Percentiles rank a stretch among this genome's conserved stretches.
phyloP scores from a whole-genome alignment of 768 basidiomycete genomes.

The Atractiella rhizophila region DNA sequence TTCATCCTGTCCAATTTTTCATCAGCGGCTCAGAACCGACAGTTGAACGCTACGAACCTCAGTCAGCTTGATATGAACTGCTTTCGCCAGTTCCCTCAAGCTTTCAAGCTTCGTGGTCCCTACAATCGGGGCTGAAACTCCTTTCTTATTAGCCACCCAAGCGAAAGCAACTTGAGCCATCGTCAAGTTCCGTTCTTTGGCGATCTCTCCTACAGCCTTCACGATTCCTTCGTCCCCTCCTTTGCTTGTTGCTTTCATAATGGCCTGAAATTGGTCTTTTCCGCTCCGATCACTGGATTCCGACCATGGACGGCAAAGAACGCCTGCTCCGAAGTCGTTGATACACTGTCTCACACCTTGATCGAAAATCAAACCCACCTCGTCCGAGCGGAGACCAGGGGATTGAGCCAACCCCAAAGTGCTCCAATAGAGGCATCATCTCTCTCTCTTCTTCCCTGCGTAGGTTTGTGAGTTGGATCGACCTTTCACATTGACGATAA shows the following conservation, averaged over 20 bases:
- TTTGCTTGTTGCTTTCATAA: neutral
- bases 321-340: too few species aligned
- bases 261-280: too few species aligned
- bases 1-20: too few species aligned
- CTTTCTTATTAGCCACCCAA: conserved; percentile 15
- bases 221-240: too few species aligned
- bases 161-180: conserved; percentile 20
- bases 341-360: too few species aligned
- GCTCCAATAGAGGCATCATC: conserved; percentile 5
- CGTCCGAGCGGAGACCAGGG: conserved; percentile 34
- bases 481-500: too few species aligned
- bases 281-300: conserved; percentile 2
- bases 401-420: conserved; percentile 30
- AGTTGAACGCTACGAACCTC: too few species aligned
- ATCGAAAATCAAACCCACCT: neutral
- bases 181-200: conserved; percentile 1
- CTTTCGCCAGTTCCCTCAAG: conserved; percentile 15
- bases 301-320: neutral
- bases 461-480: too few species aligned
- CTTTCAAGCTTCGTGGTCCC: conserved; percentile 10
- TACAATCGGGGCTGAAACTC: conserved; percentile 12
- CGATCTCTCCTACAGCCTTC: conserved; percentile 2
- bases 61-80: conserved; percentile 29
- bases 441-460: conserved; percentile 5
- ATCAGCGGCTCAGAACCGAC: too few species aligned